Percentiles rank a stretch among this genome's conserved stretches.
phyloP scores from a whole-genome alignment of 495 filamentous ascomycete genomes.

The Penicillium flavigenum region DNA sequence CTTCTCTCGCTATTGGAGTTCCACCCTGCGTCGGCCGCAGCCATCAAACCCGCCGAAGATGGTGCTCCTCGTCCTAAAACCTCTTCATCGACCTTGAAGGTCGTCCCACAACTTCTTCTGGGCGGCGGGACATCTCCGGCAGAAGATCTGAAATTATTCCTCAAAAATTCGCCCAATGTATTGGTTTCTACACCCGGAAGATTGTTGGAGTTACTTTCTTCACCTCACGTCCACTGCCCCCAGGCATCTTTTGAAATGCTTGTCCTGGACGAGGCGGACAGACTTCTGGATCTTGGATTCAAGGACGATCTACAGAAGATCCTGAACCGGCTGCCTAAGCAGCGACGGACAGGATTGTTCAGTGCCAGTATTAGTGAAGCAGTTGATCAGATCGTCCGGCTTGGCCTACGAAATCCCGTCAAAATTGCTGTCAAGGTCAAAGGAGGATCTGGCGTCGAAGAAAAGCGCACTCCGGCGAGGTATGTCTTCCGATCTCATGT shows the following conservation, averaged over 20 bases:
- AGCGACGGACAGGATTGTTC: conserved; percentile 89
- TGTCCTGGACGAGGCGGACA: conserved; percentile 91
- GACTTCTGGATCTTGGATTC: conserved; percentile 93
- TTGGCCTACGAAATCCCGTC: conserved; percentile 89
- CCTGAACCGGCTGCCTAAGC: conserved; percentile 80
- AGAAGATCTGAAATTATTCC: conserved; percentile 79
- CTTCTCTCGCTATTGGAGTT: conserved; percentile 73
- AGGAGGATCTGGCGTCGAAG: conserved; percentile 68
- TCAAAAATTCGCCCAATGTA: conserved; percentile 78
- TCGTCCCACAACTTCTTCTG: conserved; percentile 86
- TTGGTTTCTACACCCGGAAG: conserved; percentile 87
- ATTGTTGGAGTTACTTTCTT: conserved; percentile 81
- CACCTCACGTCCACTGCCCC: conserved; percentile 85
- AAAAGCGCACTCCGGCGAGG: conserved; percentile 83
- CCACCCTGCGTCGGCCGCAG: conserved; percentile 71
- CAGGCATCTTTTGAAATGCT: conserved; percentile 86
- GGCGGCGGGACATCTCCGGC: conserved; percentile 79
- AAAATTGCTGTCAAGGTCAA: conserved; percentile 91
- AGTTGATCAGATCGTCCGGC: conserved; percentile 84
- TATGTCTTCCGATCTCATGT: conserved; percentile 16
- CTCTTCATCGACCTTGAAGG: conserved; percentile 50
- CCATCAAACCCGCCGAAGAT: conserved; percentile 53
- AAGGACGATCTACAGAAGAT: conserved; percentile 87
- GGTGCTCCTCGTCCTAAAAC: conserved; percentile 54
- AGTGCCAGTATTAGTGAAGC: conserved; percentile 91